Base-by-base conservation (phyloP, 2,329 filamentous ascomycete species). In the Fusarium sp. region DNA sequence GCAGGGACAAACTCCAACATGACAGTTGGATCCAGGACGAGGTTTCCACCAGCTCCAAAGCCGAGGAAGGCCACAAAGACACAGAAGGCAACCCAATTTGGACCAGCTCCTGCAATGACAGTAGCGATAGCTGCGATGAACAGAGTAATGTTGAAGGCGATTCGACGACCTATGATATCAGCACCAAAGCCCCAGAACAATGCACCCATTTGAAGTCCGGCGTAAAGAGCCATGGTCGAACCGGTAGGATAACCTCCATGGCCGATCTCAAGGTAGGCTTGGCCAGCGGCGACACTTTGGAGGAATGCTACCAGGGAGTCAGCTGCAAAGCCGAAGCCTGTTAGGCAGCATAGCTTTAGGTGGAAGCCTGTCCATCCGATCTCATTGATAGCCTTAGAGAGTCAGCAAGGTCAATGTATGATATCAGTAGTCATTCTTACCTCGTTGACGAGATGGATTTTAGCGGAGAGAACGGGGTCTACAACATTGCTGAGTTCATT, bases 141-240 rank as follows among this genome's bases (percentile, higher is more conserved):
- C 1, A 59, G 41, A 1, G 57, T 57, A 13, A 31, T 16, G 23
- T 60, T 60, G n/a, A 60, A 60, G 5, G 57, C 52, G 4, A 39
- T 29, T 1, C 57, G 8, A 11, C 49, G 24, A 15, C 49, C 49
- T 3, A 60, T 28, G 0, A 60, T 57, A 0, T 60, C 57, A 2
- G 57, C 57, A 2, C 57, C 52, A 1, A 60, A 60, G 1, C 57
- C 57, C 57, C 57, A 60, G 52, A 60, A 57, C 4, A 60, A 20
- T 6, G 57, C 57, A 12, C 57, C 57, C 9, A 42, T 52, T 15
- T 52, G 48, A 0, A 52, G 33, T 13, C 48, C 48, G 1, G 48
- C 48, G 4, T 52, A 52, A 2, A 52, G 35, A 29, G 48, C 48
- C 24, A 52, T 52, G 2, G 24, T 42, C 0, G 48, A 42, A 0